Percentiles rank a stretch among this genome's conserved stretches.
phyloP scores from a whole-genome alignment of 768 basidiomycete species.

The Gautieria morchelliformis region DNA sequence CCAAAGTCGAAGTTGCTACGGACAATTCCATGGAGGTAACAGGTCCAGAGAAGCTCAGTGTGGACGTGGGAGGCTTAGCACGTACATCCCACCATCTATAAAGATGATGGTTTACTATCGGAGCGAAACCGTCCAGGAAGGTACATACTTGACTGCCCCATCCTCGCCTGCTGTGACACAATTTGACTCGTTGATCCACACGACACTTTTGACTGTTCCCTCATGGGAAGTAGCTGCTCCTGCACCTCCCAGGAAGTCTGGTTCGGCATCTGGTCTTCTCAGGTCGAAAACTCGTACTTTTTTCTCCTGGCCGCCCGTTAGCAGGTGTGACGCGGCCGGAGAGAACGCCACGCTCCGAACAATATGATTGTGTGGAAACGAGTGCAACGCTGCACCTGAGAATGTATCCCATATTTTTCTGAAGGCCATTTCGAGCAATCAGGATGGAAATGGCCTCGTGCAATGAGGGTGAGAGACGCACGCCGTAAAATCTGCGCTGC shows the following conservation, averaged over 20 bases:
- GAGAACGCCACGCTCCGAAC: slow-evolving; percentile 91
- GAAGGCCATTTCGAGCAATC: slow-evolving; percentile 13
- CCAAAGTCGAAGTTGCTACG: slow-evolving; percentile 66
- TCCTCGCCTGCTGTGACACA: slow-evolving; percentile 92
- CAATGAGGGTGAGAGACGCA: slow-evolving; percentile 31
- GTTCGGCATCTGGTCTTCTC: slow-evolving; percentile 74
- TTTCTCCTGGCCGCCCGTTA: slow-evolving; percentile 96
- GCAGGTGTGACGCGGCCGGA: slow-evolving; percentile 53
- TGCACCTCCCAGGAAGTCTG: slow-evolving; percentile 62
- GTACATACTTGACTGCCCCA: slow-evolving; percentile 70
- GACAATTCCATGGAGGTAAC: slow-evolving; percentile 95
- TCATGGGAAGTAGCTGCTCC: slow-evolving; percentile 62
- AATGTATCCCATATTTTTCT: slow-evolving; percentile 98
- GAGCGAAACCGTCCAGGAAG: neutral
- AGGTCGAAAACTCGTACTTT: slow-evolving; percentile 95
- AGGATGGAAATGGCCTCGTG: slow-evolving; percentile 7
- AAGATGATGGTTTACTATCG: slow-evolving; percentile 3
- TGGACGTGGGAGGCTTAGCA: slow-evolving; percentile 61
- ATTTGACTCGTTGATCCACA: slow-evolving; percentile 84
- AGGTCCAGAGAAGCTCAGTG: slow-evolving; percentile 62
- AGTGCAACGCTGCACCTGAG: slow-evolving; percentile 77
- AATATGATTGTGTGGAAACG: slow-evolving; percentile 98
- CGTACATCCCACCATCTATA: slow-evolving; percentile 95
- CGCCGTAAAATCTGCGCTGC: slow-evolving; percentile 97
- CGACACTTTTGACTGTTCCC: slow-evolving; percentile 84